A percentile compares a stretch with the other conserved stretches of the same genome.
Conservation (phyloP, 2,329 filamentous ascomycete species). For the Beauveria bassiana region DNA sequence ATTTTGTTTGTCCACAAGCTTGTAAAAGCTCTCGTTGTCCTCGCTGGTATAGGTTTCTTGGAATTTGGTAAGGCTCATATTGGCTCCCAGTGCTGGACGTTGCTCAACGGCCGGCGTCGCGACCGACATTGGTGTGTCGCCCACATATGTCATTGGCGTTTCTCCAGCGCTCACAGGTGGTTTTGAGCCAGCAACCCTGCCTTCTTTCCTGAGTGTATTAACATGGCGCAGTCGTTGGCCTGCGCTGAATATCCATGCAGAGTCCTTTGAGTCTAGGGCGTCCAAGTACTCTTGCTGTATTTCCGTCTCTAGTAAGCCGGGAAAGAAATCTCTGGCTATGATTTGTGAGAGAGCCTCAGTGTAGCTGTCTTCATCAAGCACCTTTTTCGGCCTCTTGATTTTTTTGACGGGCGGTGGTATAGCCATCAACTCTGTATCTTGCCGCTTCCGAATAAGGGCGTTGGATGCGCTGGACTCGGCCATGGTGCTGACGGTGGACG, state of each 20-base stretch:
- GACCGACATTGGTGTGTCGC: conserved; percentile 65
- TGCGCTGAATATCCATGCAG: conserved; percentile 78
- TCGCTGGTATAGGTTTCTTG: conserved; percentile 94
- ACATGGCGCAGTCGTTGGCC: conserved; percentile 63
- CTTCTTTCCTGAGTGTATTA: conserved; percentile 66
- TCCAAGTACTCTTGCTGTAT: conserved; percentile 88
- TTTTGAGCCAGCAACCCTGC: conserved; percentile 17
- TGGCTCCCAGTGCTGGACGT: conserved; percentile 55
- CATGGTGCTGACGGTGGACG: neutral
- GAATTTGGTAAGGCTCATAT: conserved; percentile 76
- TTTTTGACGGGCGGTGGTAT: conserved; percentile 78
- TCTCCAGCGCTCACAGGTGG: conserved; percentile 27
- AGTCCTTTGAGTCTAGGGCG: conserved; percentile 78
- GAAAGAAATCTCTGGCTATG: conserved; percentile 94
- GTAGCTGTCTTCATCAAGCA: conserved; percentile 92
- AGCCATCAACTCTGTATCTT: conserved; percentile 69
- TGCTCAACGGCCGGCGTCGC: conserved; percentile 28
- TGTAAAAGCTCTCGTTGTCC: conserved; percentile 96
- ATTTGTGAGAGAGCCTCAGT: conserved; percentile 86
- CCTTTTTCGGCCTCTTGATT: conserved; percentile 80
- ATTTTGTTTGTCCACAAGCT: conserved; percentile 84
- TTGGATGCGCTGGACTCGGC: conserved; percentile 31
- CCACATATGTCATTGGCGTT: conserved; percentile 60
- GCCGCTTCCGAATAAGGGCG: conserved; percentile 60
- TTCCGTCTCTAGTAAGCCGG: conserved; percentile 76